Conservation (phyloP, 1,139 yeast genomes). For the Magnusiomyces ingens region DNA sequence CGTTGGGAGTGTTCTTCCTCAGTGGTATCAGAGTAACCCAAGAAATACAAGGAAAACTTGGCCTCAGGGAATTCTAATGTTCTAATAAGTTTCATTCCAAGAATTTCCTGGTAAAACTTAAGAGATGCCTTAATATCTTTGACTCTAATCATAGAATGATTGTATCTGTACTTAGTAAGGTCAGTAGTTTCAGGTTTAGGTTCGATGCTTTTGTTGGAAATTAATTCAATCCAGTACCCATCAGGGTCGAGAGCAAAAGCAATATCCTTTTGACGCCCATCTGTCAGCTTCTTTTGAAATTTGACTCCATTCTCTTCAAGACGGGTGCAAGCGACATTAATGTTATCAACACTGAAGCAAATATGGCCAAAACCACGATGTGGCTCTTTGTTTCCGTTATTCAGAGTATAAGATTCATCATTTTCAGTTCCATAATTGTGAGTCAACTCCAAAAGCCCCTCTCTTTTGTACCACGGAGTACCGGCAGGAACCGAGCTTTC, state of each 20-base stretch:
- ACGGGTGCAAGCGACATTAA: constrained; percentile 51
- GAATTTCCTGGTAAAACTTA: constrained; percentile 64
- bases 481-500: constrained; percentile 42
- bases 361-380: constrained; percentile 92
- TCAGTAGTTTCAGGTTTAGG: constrained; percentile 26
- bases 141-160: constrained; percentile 90
- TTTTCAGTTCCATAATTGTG: constrained; percentile 72
- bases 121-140: constrained; percentile 75
- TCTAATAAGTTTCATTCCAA: constrained; percentile 72
- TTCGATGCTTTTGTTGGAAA: constrained; percentile 49
- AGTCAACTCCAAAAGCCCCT: constrained; percentile 78
- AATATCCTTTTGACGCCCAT: constrained; percentile 87
- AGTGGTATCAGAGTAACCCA: constrained; percentile 47
- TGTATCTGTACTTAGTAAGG: constrained; percentile 50
- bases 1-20: constrained; percentile 31
- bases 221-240: constrained; percentile 92
- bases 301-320: constrained; percentile 52
- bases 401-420: constrained; percentile 51
- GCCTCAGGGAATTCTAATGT: constrained; percentile 56
- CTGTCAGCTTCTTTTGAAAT: constrained; percentile 76
- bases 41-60: constrained; percentile 75
- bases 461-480: constrained; percentile 51
- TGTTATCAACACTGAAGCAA: constrained; percentile 78
- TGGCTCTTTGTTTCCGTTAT: constrained; percentile 79
- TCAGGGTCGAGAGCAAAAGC: constrained; percentile 95